Conservation (phyloP, 2,329 filamentous ascomycete genomes). For the Fusarium circinatum region DNA sequence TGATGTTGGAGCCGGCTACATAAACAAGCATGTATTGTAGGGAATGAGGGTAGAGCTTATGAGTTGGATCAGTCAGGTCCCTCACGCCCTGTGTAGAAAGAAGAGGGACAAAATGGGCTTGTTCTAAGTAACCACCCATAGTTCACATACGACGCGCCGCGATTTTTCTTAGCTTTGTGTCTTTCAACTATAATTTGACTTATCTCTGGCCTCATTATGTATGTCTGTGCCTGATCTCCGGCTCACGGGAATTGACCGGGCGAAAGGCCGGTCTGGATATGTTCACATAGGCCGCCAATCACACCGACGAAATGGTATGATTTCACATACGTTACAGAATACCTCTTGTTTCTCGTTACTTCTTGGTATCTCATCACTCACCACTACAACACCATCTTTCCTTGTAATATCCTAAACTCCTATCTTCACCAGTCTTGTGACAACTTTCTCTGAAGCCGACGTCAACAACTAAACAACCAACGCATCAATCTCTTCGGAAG, state of each 20-base stretch:
- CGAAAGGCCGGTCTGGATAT: not conserved
- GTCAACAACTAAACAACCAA: slow-evolving; percentile 36
- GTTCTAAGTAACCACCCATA: slow-evolving; percentile 41
- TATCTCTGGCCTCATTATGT: not conserved
- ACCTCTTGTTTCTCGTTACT: slow-evolving; percentile 23
- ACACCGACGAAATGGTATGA: not conserved
- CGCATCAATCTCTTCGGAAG: slow-evolving; percentile 64
- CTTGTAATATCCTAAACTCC: slow-evolving; percentile 27
- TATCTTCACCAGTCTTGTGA: slow-evolving; percentile 7
- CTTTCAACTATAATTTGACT: slow-evolving; percentile 34
- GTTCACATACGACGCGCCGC: slow-evolving; percentile 37
- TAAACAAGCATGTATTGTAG: slow-evolving; percentile 23
- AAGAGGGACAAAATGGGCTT: slow-evolving; percentile 39
- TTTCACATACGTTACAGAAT: not conserved
- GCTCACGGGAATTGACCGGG: not conserved
- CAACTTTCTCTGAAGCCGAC: slow-evolving; percentile 16
- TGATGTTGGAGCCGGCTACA: slow-evolving; percentile 18
- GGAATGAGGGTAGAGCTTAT: slow-evolving; percentile 17
- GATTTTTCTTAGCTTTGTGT: slow-evolving; percentile 38
- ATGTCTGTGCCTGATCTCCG: not conserved
- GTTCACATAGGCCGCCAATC: not conserved
- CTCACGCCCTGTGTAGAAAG: slow-evolving; percentile 34
- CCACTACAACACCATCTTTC: slow-evolving; percentile 33
- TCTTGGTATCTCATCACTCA: slow-evolving; percentile 37
- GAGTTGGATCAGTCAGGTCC: slow-evolving; percentile 18